Conservation (phyloP, 2,329 filamentous ascomycete species). For the Ophiostoma tasmaniense region DNA sequence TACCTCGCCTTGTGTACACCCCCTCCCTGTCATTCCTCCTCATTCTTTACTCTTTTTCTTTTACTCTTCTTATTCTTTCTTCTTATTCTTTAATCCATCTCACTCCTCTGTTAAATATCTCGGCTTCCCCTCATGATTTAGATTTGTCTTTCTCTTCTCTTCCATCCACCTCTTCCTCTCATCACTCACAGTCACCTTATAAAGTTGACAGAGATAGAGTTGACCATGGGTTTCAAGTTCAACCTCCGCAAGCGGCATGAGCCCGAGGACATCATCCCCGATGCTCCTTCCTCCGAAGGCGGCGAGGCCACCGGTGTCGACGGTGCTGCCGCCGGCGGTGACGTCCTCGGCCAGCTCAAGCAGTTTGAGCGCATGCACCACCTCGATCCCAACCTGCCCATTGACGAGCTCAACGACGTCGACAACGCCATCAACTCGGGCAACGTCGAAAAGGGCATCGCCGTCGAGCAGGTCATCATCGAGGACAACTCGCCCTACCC, state of each 20-base stretch:
- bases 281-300: neutral
- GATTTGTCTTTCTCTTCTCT: neutral
- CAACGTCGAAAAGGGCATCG: constrained; percentile 47
- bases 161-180: neutral
- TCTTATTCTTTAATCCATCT: neutral
- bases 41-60: neutral
- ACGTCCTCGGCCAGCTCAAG: constrained; percentile 39
- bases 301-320: neutral
- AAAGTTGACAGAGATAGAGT: neutral
- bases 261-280: constrained; percentile 37
- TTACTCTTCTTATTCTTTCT: no score
- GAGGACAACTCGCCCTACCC: constrained; percentile 61
- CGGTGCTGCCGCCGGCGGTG: constrained; percentile 14
- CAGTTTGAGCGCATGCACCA: constrained; percentile 53
- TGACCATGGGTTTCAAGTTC: constrained; percentile 20
- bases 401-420: constrained; percentile 53
- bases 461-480: constrained; percentile 49
- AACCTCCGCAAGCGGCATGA: constrained; percentile 37
- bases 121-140: neutral
- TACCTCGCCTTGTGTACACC: constrained; percentile 7
- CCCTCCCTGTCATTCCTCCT: neutral
- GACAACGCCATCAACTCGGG: constrained; percentile 47
- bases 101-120: neutral
- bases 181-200: neutral
- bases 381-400: constrained; percentile 57